Evolutionary conservation across 2,329 filamentous ascomycete species (phyloP).

Genomic region (Apiospora marii): DNA sequence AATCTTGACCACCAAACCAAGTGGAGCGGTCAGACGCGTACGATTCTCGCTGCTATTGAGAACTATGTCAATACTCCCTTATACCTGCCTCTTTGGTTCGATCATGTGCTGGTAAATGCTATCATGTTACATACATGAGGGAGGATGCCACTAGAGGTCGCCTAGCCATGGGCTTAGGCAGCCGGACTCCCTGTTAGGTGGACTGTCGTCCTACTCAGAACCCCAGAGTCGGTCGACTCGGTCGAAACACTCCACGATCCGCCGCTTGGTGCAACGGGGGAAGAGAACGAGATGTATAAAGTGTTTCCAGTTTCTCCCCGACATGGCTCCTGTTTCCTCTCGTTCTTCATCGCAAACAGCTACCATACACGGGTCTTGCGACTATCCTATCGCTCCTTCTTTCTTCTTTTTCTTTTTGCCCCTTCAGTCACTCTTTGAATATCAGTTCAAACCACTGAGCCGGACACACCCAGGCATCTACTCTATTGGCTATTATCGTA

Average conservation of each 20-base stretch:
- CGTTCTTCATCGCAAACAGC: background rate
- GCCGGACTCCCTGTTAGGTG: background rate
- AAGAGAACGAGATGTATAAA: conserved; percentile 6
- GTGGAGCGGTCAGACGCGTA: conserved; percentile 8
- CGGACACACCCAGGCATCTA: conserved; percentile 16
- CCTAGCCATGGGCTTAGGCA: background rate
- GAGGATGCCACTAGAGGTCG: background rate
- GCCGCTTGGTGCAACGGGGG: background rate
- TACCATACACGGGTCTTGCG: conserved; percentile 11
- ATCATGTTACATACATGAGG: background rate
- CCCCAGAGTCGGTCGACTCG: background rate
- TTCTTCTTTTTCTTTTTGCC: background rate
- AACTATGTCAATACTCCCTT: background rate
- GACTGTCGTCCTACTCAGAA: background rate
- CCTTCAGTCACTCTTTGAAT: conserved; percentile 4
- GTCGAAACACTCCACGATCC: background rate
- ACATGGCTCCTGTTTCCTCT: background rate
- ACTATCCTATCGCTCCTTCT: background rate
- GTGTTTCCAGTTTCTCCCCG: background rate
- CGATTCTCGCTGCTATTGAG: background rate
- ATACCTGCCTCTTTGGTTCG: background rate
- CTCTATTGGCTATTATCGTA: conserved; percentile 15
- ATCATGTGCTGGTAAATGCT: background rate
- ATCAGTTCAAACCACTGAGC: conserved; percentile 8
- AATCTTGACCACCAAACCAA: background rate